phyloP scores from a whole-genome alignment of 768 basidiomycete genomes.

The Leccinellum rugosiceps region DNA sequence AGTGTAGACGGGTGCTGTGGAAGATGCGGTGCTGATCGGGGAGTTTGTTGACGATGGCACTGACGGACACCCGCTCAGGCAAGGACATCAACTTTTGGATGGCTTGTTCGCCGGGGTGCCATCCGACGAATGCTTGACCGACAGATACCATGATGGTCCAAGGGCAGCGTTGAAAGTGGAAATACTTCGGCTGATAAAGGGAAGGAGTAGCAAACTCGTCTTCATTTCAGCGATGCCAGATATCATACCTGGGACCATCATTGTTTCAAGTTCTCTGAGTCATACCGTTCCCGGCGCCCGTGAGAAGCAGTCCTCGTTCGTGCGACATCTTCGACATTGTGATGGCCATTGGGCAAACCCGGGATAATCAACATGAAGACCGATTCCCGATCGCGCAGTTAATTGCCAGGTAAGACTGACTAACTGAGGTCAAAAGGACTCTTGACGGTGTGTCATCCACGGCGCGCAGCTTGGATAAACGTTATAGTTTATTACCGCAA shows the following conservation, averaged over 20 bases:
- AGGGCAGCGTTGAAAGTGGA: not conserved
- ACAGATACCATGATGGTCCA: constrained; percentile 2
- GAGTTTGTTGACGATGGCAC: constrained; percentile 21
- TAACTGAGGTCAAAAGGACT: not conserved
- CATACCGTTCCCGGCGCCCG: not conserved
- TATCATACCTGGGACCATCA: not conserved
- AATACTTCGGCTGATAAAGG: not conserved
- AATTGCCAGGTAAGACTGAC: not conserved
- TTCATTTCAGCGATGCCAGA: not conserved
- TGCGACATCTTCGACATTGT: not conserved
- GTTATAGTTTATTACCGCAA: not conserved
- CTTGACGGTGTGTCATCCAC: not conserved
- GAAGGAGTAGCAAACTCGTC: not conserved
- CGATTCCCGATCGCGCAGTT: not conserved
- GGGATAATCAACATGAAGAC: not conserved
- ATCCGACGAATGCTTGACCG: constrained; percentile 33
- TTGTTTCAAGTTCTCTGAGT: not conserved
- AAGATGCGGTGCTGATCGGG: constrained; percentile 34
- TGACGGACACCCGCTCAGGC: constrained; percentile 22
- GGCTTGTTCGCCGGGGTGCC: constrained; percentile 38
- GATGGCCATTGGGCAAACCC: not conserved
- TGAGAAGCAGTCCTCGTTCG: not conserved
- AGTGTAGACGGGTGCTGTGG: constrained; percentile 29
- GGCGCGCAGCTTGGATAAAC: not conserved
- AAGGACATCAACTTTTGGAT: constrained; percentile 26